These are phyloP conservation scores for Trichoderma harzianum DNA, from an alignment of 2,329 filamentous ascomycete species.

Conservation along the genomic window DNA sequence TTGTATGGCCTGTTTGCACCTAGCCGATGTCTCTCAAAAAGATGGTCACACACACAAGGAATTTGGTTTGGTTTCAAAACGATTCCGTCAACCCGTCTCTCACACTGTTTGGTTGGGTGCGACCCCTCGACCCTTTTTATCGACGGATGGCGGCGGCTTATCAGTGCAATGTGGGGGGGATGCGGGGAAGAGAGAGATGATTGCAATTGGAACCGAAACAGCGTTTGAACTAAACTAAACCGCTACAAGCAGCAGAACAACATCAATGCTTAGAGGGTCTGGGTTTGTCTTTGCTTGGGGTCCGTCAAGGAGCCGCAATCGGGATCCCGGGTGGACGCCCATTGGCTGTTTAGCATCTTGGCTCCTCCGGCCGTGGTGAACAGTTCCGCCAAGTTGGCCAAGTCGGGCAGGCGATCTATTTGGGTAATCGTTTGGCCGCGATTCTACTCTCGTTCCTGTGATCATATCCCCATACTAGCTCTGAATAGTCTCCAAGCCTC, in stretches of 20 bases:
- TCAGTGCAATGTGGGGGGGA: slow-evolving; percentile 14
- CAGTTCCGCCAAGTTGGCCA: neutral
- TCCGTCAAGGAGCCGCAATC: neutral
- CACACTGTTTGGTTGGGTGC: neutral
- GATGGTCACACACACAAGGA: neutral
- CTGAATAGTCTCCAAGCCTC: neutral
- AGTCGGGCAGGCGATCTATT: slow-evolving; percentile 11
- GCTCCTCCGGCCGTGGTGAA: neutral
- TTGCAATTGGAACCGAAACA: neutral
- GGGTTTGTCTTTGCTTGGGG: neutral
- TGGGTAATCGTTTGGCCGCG: neutral
- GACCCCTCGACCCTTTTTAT: slow-evolving; percentile 10
- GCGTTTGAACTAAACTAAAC: neutral
- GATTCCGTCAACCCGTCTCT: neutral
- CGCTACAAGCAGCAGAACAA: neutral
- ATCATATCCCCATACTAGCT: neutral
- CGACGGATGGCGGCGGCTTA: slow-evolving; percentile 19
- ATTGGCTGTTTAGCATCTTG: neutral
- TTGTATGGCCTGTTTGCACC: neutral
- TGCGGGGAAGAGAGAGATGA: neutral
- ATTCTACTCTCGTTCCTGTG: neutral
- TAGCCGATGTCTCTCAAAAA: neutral
- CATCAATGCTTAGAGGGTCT: neutral
- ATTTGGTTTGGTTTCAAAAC: neutral
- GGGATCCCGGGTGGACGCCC: neutral